Percentiles rank a stretch among this genome's conserved stretches.
Conservation (phyloP, 768 basidiomycete genomes). For the Tulasnella sp. region DNA sequence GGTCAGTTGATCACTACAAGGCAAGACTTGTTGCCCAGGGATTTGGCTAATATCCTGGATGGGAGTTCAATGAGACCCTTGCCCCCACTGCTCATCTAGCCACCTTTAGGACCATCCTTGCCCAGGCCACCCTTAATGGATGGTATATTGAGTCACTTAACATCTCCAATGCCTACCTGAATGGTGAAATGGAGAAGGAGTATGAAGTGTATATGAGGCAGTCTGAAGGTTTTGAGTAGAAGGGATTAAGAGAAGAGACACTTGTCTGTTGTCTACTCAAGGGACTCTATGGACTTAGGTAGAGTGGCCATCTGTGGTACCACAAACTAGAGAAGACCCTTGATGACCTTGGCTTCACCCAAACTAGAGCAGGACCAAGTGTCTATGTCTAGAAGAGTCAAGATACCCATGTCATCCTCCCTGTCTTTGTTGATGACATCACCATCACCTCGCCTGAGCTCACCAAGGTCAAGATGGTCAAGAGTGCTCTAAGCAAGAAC, state of each 20-base stretch:
- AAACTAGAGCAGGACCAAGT: neutral
- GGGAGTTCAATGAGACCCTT: conserved; percentile 34
- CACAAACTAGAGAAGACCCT: conserved; percentile 7
- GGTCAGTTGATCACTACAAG: conserved; percentile 23
- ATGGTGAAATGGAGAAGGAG: conserved; percentile 18
- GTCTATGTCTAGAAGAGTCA: conserved; percentile 23
- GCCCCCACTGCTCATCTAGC: conserved; percentile 21
- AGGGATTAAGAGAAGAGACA: neutral
- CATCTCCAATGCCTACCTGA: conserved; percentile 20
- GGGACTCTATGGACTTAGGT: conserved; percentile 24
- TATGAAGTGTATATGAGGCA: conserved; percentile 4
- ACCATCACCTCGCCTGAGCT: neutral
- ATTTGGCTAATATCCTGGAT: conserved; percentile 20
- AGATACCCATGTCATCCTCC: conserved; percentile 23
- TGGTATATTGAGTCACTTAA: conserved; percentile 21
- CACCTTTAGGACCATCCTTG: neutral
- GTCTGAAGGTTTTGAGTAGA: neutral
- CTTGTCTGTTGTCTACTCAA: conserved; percentile 6
- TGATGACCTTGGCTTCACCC: conserved; percentile 15
- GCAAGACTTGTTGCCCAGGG: conserved; percentile 25
- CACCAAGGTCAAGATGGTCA: neutral
- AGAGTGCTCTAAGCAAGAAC: neutral
- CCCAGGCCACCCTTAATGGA: neutral
- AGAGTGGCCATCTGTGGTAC: conserved; percentile 20
- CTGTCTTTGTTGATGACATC: conserved; percentile 22